phyloP scores from a whole-genome alignment of 176 grass and related monocot species.

The Bromus sterilis region DNA sequence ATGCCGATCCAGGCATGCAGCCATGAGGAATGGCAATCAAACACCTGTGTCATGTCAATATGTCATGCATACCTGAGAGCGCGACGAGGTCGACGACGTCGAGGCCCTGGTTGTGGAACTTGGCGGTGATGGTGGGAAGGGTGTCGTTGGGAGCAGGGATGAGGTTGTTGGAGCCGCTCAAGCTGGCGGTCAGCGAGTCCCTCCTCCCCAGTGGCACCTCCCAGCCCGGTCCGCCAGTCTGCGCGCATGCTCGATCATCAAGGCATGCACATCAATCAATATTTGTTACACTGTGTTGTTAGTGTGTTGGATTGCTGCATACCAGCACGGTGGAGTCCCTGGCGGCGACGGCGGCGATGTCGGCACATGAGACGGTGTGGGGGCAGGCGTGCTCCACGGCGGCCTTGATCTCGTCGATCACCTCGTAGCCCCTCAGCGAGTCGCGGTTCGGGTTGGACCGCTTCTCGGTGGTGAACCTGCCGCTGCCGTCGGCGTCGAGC shows the following conservation, averaged over 20 bases:
- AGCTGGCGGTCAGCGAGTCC: conserved; percentile 62
- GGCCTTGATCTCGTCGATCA: conserved; percentile 87
- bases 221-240: conserved; percentile 59
- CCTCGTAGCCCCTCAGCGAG: conserved; percentile 72
- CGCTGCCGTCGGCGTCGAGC: conserved; percentile 72
- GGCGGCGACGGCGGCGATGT: conserved; percentile 63
- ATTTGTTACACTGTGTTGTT: neutral
- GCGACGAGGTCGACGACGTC: conserved; percentile 66
- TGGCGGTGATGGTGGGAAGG: conserved; percentile 51
- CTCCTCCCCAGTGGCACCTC: conserved; percentile 53
- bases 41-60: neutral
- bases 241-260: neutral
- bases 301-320: neutral
- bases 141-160: conserved; percentile 76
- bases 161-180: conserved; percentile 68
- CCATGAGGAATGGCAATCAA: neutral
- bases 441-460: conserved; percentile 65
- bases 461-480: conserved; percentile 63
- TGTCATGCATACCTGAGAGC: conserved; percentile 39
- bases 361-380: conserved; percentile 63
- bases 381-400: conserved; percentile 71
- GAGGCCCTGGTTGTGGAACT: conserved; percentile 66
- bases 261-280: neutral
- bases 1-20: neutral
- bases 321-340: conserved; percentile 75